Percentiles rank a stretch among this genome's conserved stretches.
Conservation (phyloP, 73 alveolate species). For the Paramecium sexaurelia region DNA sequence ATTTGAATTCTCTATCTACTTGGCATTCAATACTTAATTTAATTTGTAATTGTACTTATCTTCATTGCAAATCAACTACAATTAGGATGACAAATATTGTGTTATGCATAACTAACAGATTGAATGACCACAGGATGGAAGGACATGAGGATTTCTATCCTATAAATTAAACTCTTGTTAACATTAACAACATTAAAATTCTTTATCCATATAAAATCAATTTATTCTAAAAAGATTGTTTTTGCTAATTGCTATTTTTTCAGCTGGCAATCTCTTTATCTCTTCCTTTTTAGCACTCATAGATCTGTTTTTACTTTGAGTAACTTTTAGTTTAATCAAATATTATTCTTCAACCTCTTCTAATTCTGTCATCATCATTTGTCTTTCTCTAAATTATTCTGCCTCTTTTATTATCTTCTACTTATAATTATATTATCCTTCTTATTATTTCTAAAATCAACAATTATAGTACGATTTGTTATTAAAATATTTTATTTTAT, state of each 20-base stretch:
- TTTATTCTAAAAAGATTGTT: constrained; percentile 43
- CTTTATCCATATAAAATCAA: constrained; percentile 43
- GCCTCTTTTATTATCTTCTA: background rate
- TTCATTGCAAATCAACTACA: background rate
- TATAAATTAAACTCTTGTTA: background rate
- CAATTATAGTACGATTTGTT: background rate
- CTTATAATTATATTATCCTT: background rate
- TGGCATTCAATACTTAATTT: background rate
- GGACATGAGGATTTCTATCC: constrained; percentile 9
- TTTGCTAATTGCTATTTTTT: constrained; percentile 15
- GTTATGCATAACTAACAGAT: background rate
- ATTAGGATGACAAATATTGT: background rate
- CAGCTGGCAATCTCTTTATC: background rate
- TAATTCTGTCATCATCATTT: background rate
- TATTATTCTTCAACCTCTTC: constrained; percentile 5
- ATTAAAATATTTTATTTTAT: background rate
- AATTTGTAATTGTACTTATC: background rate
- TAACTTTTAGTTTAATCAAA: background rate
- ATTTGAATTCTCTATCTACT: background rate
- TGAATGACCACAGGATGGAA: constrained; percentile 47
- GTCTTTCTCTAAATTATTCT: background rate
- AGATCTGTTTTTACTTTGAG: constrained; percentile 30
- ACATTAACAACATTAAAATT: constrained; percentile 47
- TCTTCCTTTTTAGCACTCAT: constrained; percentile 55
- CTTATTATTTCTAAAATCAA: constrained; percentile 16